phyloP scores from a whole-genome alignment of 2,329 filamentous ascomycete species.

The Mycosphaerella arachidis region DNA sequence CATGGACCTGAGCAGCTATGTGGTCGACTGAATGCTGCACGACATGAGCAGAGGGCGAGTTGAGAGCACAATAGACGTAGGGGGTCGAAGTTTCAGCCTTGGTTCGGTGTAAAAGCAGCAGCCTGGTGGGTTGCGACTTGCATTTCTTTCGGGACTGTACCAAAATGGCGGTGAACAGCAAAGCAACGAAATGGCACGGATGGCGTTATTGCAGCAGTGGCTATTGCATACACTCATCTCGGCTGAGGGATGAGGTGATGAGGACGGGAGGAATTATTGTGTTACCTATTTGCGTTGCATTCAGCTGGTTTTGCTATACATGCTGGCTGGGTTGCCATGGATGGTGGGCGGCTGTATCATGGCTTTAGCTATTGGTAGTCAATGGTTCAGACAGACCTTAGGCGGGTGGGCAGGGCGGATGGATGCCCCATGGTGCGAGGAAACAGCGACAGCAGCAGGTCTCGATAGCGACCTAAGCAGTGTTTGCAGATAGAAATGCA shows the following conservation, averaged over 20 bases:
- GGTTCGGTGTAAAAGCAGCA: conserved; percentile 11
- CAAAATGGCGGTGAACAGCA: conserved; percentile 14
- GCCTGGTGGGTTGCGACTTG: conserved; percentile 3
- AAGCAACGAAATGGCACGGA: conserved; percentile 5
- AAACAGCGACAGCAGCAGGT: neutral
- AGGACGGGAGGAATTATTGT: neutral
- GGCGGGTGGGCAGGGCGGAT: neutral
- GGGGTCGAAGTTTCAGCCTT: conserved; percentile 13
- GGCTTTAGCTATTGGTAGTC: neutral
- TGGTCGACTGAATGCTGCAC: neutral
- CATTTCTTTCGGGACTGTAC: conserved; percentile 7
- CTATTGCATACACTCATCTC: neutral
- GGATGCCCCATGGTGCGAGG: neutral
- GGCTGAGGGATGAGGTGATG: conserved; percentile 1
- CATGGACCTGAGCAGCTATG: neutral
- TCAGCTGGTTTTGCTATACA: neutral
- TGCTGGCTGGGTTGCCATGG: neutral
- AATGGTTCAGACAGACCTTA: neutral
- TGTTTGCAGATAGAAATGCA: neutral
- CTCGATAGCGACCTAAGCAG: neutral
- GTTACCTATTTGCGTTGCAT: neutral
- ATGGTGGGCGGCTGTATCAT: neutral
- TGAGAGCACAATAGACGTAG: conserved; percentile 4
- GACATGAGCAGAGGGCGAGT: neutral
- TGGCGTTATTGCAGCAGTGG: neutral